Conservation (phyloP, 2,329 filamentous ascomycete genomes). For the Alternaria ventricosa region DNA sequence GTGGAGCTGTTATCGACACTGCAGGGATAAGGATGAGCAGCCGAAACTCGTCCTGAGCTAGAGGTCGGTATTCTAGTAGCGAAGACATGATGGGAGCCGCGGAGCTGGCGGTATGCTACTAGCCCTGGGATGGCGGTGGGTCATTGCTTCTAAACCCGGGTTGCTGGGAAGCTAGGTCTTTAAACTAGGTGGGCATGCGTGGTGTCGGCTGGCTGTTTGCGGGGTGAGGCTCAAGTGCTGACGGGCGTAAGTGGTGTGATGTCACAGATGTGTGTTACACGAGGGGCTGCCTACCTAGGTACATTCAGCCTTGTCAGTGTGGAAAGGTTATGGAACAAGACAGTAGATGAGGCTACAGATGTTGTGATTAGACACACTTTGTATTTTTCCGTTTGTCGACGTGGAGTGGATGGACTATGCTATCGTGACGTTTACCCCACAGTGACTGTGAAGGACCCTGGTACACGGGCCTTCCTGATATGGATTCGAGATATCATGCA, state of each 20-base stretch:
- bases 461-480: not conserved
- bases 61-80: not conserved
- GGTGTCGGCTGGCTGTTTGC: not conserved
- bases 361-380: accelerated
- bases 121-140: not conserved
- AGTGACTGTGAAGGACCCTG: not conserved
- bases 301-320: not conserved
- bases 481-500: not conserved
- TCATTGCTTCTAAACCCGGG: not conserved
- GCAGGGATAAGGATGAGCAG: not conserved
- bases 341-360: not conserved
- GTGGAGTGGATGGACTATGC: not conserved
- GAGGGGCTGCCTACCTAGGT: not conserved
- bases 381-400: not conserved
- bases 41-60: not conserved
- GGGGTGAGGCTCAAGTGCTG: not conserved
- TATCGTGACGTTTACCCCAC: not conserved
- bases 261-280: not conserved
- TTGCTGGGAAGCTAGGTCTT: not conserved
- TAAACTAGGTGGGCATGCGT: not conserved
- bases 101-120: not conserved
- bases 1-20: not conserved
- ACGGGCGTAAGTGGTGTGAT: not conserved
- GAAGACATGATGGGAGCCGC: not conserved
- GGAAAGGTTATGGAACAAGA: accelerated